Conservation (phyloP, 805 yeast genomes). For the Torulaspora quercuum region DNA sequence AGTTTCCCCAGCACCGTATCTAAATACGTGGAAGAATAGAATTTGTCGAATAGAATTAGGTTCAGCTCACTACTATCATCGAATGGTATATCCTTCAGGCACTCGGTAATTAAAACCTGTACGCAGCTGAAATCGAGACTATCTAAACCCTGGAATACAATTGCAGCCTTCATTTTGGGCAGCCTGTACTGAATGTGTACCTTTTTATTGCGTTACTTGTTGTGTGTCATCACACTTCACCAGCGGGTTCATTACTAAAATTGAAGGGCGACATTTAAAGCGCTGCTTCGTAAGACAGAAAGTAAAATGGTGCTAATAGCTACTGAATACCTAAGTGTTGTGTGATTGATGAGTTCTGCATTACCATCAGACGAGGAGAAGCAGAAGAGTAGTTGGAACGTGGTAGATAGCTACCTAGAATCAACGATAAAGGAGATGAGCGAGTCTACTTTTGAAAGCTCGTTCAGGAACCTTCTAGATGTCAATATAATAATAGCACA, state of each 20-base stretch:
- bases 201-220: too few relatives aligned
- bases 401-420: slow-evolving; percentile 46
- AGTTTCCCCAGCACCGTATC: slow-evolving; percentile 31
- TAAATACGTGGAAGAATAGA: slow-evolving; percentile 22
- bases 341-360: too few relatives aligned
- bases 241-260: too few relatives aligned
- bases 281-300: too few relatives aligned
- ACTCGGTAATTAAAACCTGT: slow-evolving; percentile 6
- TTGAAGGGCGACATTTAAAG: too few relatives aligned
- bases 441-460: slow-evolving; percentile 44
- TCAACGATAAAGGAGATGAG: slow-evolving; percentile 5
- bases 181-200: too few relatives aligned
- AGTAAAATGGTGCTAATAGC: too few relatives aligned
- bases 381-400: slow-evolving; percentile 59
- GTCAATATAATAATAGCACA: slow-evolving; percentile 58
- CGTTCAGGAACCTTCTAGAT: slow-evolving; percentile 49
- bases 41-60: slow-evolving; percentile 21
- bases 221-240: too few relatives aligned
- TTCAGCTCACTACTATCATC: slow-evolving; percentile 20
- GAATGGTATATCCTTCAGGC: slow-evolving; percentile 11
- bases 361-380: slow-evolving; percentile 31
- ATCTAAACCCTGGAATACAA: slow-evolving; percentile 18
- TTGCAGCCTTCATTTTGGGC: slow-evolving; percentile 18
- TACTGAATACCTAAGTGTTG: too few relatives aligned
- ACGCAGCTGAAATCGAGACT: slow-evolving; percentile 11